These are phyloP conservation scores for Yamadazyma songkhlaensis DNA, from an alignment of 1,139 yeast species.

Conservation along the genomic window DNA sequence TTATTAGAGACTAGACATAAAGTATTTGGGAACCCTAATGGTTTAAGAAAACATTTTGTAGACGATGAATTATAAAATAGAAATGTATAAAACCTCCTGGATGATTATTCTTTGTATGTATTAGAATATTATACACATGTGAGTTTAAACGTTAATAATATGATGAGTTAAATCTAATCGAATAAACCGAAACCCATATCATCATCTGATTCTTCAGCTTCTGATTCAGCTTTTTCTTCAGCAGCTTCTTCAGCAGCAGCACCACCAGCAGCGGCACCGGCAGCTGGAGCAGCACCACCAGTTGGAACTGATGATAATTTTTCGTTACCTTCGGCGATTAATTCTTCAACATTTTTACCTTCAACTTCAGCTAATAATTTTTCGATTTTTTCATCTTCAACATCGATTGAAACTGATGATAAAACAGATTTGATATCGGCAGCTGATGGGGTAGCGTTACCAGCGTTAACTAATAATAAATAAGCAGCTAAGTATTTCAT, in stretches of 20 bases:
- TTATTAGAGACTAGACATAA: slow-evolving; percentile 62
- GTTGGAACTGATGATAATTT: slow-evolving; percentile 97
- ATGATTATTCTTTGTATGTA: slow-evolving; percentile 5
- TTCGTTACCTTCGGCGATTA: slow-evolving; percentile 92
- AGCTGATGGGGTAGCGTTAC: slow-evolving; percentile 81
- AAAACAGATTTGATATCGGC: slow-evolving; percentile 86
- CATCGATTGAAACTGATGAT: slow-evolving; percentile 94
- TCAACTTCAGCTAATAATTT: slow-evolving; percentile 86
- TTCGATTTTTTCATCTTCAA: slow-evolving; percentile 84
- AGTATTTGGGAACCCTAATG: slow-evolving; percentile 80
- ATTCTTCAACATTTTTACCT: slow-evolving; percentile 90
- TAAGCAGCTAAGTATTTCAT: slow-evolving; percentile 71
- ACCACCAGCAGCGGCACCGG: slow-evolving; percentile 67
- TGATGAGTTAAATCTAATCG: slow-evolving; percentile 33
- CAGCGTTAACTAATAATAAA: slow-evolving; percentile 67
- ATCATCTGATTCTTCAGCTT: slow-evolving; percentile 53
- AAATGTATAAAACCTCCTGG: not conserved
- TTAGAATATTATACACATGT: slow-evolving; percentile 7
- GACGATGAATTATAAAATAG: slow-evolving; percentile 42
- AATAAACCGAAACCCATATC: slow-evolving; percentile 56
- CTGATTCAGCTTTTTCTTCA: slow-evolving; percentile 59
- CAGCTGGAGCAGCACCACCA: slow-evolving; percentile 91
- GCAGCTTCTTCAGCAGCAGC: slow-evolving; percentile 72
- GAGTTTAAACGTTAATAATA: slow-evolving; percentile 3
- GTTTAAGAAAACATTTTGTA: slow-evolving; percentile 49